phyloP scores from a whole-genome alignment of 352 stramenopile species.

The Blastocystis sp. region DNA sequence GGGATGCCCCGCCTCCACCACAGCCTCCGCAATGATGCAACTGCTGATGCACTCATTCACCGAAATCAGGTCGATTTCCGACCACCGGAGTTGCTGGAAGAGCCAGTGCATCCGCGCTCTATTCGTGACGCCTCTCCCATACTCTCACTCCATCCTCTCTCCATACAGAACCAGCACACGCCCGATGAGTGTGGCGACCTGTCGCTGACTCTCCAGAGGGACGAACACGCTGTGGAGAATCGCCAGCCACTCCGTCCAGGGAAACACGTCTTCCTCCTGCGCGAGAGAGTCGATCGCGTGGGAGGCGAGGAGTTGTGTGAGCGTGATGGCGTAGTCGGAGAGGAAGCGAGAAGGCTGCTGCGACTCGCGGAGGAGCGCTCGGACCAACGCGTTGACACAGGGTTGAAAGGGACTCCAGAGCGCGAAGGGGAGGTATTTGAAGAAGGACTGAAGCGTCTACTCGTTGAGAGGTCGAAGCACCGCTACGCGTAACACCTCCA shows the following conservation, averaged over 20 bases:
- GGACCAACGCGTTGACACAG: neutral
- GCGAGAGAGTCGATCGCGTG: neutral
- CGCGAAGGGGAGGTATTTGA: neutral
- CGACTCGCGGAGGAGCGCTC: neutral
- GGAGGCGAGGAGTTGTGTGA: neutral
- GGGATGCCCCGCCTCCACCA: neutral
- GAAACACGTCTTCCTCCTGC: neutral
- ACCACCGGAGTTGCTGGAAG: neutral
- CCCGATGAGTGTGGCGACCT: neutral
- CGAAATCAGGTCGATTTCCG: neutral
- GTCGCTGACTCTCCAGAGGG: neutral
- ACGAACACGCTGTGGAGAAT: neutral
- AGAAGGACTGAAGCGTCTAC: slow-evolving; percentile 16
- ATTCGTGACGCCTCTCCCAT: neutral
- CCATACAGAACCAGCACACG: neutral
- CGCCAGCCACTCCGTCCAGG: neutral
- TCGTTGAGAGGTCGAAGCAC: neutral
- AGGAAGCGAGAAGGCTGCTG: neutral
- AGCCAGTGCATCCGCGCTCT: neutral
- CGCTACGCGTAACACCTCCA: slow-evolving; percentile 16
- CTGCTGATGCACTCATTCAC: neutral
- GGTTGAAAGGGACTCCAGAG: no score
- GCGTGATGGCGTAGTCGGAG: neutral
- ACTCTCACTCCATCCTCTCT: neutral
- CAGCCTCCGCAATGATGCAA: neutral